A percentile compares a stretch with the other conserved stretches of the same genome.
Evolutionary conservation across 2,329 filamentous ascomycete species (phyloP).

Genomic region (Monilinia fructicola): DNA sequence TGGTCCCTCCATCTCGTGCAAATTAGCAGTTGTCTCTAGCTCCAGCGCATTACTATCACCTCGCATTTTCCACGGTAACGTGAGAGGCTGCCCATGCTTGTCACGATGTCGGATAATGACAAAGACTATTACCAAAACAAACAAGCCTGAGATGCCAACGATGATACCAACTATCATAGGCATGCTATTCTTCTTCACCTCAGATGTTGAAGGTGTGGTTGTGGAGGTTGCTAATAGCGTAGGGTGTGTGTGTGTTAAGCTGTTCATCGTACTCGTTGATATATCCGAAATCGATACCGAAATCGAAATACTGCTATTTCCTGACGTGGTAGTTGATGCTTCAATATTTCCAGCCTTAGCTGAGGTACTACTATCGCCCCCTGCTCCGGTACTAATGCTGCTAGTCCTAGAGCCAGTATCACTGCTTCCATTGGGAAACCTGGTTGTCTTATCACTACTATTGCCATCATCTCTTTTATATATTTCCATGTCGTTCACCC

Average conservation of each 20-base stretch:
- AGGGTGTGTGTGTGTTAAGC: background rate
- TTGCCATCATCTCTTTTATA: conserved; percentile 1
- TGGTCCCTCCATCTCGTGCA: conserved; percentile 13
- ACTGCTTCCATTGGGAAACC: background rate
- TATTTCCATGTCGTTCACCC: conserved; percentile 14
- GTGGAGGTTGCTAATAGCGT: background rate
- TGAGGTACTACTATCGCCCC: background rate
- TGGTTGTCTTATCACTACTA: conserved; percentile 3
- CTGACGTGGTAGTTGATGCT: background rate
- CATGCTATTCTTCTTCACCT: background rate
- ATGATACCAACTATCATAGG: conserved; percentile 8
- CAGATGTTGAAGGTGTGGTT: background rate
- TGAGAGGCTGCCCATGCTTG: background rate
- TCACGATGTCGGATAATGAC: background rate
- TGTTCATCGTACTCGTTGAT: background rate
- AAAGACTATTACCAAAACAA: background rate
- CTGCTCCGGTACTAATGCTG: background rate
- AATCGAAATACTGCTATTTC: background rate
- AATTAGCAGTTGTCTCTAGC: conserved; percentile 12
- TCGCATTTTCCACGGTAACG: conserved; percentile 1
- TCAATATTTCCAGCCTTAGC: background rate
- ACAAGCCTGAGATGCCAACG: background rate
- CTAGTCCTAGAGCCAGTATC: background rate
- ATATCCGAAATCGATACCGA: background rate
- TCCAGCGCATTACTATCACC: conserved; percentile 4